Evolutionary conservation across 495 filamentous ascomycete species (phyloP), one percentile per base, ranked within the genome.

Genomic region (Penicillium atrosanguineum): DNA sequence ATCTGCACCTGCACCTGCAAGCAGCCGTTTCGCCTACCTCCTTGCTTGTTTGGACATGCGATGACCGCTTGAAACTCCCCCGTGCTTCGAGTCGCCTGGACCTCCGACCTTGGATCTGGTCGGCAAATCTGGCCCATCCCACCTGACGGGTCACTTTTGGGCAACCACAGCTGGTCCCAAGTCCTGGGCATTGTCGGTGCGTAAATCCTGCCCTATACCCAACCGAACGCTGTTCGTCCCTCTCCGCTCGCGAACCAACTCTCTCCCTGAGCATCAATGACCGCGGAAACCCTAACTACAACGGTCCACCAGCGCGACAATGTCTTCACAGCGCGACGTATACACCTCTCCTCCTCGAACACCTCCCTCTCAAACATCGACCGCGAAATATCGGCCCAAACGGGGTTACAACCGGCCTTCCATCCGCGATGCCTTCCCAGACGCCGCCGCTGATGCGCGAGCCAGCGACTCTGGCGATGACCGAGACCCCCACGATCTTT

Each of bases 401-500:
- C 69, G 52, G 60, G 65, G 57, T 29, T 60, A 61, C 42, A 48
- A 53, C 29, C 69, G 71, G 45, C 67, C 69, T 0, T 72, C 75
- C 21, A 68, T 75, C 39, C 75, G 71, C 42, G 77, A 83, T 56
- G 74, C 78, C 20, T 81, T 80, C 38, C 61, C 79, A 18, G 79
- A 83, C 34, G 71, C 74, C 48, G 70, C 68, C n/a, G 72, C 71
- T 8, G 63, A 69, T 53, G 53, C 64, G 37, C 75, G 71, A 55
- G 65, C 64, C 46, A 67, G 71, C 57, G 74, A 77, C 12, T 73
- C 68, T 4, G 69, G 63, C 25, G 74, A 80, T 45, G 74, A 77
- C 49, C 82, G 86, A 44, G 90, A 96, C 66, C 93, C 91, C 23
- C 91, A 96, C 74, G 91, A 96, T 69, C 76, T 96, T 45, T 91